Percentiles rank a stretch among this genome's conserved stretches.
Conservation (phyloP, 192 early-diverging fungal species). For the Backusella liffmaniae region DNA sequence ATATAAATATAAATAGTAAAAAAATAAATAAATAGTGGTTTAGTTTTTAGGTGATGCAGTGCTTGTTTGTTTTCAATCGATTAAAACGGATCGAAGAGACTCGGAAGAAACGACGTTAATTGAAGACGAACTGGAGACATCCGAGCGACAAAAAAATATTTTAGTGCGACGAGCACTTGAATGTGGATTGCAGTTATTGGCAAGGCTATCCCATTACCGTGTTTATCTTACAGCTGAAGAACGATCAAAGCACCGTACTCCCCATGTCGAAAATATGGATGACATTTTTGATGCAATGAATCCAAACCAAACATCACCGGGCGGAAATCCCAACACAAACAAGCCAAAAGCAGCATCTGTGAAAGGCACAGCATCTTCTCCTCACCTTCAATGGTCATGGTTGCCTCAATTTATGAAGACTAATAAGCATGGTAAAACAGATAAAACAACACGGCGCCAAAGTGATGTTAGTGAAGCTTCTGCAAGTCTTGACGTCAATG, state of each 20-base stretch:
- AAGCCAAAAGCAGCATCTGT: not conserved
- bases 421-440: not conserved
- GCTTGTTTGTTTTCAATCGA: conserved; percentile 49
- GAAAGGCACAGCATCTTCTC: not conserved
- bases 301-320: conserved; percentile 1
- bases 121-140: conserved; percentile 11
- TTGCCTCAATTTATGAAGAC: not conserved
- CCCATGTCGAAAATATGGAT: conserved; percentile 5
- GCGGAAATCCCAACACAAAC: not conserved
- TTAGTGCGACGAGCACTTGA: conserved; percentile 45
- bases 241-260: conserved; percentile 29
- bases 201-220: conserved; percentile 45
- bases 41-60: conserved; percentile 56
- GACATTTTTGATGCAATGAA: conserved; percentile 5
- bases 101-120: conserved; percentile 3
- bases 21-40: not conserved
- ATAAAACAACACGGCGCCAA: conserved; percentile 4
- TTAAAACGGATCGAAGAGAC: not conserved
- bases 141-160: conserved; percentile 30
- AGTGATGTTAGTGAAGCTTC: conserved; percentile 24
- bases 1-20: not conserved
- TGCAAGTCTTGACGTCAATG: conserved; percentile 9
- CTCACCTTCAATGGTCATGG: not conserved
- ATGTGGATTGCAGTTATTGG: conserved; percentile 46
- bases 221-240: conserved; percentile 50